These are phyloP conservation scores for Pythium folliculosum DNA, from an alignment of 352 stramenopile species.

Conservation along the genomic window DNA sequence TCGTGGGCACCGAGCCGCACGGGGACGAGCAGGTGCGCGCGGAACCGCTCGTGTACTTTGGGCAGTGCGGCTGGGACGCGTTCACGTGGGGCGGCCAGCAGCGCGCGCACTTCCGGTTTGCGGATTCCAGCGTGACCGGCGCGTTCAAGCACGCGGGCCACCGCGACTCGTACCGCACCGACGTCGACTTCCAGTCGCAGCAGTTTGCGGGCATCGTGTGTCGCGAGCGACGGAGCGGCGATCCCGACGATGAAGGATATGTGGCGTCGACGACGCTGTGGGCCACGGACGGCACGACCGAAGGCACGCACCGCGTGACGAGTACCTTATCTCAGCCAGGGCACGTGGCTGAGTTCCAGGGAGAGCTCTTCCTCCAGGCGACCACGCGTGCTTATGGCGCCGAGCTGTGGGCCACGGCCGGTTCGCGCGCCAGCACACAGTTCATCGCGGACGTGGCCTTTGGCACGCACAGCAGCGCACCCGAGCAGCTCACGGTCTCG, in stretches of 20 bases:
- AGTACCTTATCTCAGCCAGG: slow-evolving; percentile 29
- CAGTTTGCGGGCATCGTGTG: slow-evolving; percentile 32
- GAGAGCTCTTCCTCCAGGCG: slow-evolving; percentile 74
- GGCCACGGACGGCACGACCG: slow-evolving; percentile 74
- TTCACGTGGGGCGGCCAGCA: slow-evolving; percentile 67
- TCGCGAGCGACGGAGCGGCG: slow-evolving; percentile 4
- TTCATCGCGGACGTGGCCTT: slow-evolving; percentile 60
- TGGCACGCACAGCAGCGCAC: slow-evolving; percentile 41
- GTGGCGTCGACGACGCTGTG: slow-evolving; percentile 56
- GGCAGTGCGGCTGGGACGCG: slow-evolving; percentile 84
- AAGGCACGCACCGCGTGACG: slow-evolving; percentile 61
- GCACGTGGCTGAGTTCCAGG: slow-evolving; percentile 42
- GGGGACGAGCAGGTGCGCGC: slow-evolving; percentile 23
- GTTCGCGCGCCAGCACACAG: slow-evolving; percentile 46
- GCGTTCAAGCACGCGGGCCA: slow-evolving; percentile 85
- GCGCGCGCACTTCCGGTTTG: slow-evolving; percentile 81
- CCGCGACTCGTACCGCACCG: slow-evolving; percentile 62
- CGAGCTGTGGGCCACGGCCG: slow-evolving; percentile 82
- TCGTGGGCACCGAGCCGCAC: slow-evolving; percentile 37
- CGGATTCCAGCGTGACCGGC: slow-evolving; percentile 77
- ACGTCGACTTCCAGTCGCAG: slow-evolving; percentile 47
- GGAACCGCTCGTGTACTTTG: slow-evolving; percentile 73
- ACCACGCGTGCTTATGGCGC: slow-evolving; percentile 45
- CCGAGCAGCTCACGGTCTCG: slow-evolving; percentile 41
- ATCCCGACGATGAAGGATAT: slow-evolving; percentile 16